Evolutionary conservation across 2,329 filamentous ascomycete genomes (phyloP).

Genomic region (Dryadomyces quercus-mongolicae): DNA sequence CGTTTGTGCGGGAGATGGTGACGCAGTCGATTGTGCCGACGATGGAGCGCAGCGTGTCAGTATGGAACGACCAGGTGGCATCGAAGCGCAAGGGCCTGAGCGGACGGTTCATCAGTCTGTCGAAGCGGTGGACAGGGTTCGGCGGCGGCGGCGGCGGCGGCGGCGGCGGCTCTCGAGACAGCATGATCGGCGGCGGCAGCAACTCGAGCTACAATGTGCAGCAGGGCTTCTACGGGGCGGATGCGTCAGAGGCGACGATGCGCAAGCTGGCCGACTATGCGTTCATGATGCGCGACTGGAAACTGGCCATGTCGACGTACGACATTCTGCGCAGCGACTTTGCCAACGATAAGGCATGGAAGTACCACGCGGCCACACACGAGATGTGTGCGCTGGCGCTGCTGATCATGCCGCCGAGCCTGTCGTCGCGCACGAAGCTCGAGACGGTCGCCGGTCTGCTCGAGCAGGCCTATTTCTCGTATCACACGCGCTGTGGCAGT

Average conservation of each 20-base stretch:
- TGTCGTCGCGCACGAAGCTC: constrained; percentile 62
- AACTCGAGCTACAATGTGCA: constrained; percentile 66
- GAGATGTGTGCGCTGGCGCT: constrained; percentile 88
- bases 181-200: constrained; percentile 41
- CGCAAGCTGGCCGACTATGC: constrained; percentile 88
- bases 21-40: constrained; percentile 89
- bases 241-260: constrained; percentile 80
- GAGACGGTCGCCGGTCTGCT: constrained; percentile 81
- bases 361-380: constrained; percentile 81
- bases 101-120: constrained; percentile 88
- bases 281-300: constrained; percentile 96
- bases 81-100: constrained; percentile 79
- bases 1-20: constrained; percentile 88
- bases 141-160: constrained; percentile 35
- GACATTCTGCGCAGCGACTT: constrained; percentile 84
- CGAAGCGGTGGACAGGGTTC: constrained; percentile 80
- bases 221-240: constrained; percentile 70
- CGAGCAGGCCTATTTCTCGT: constrained; percentile 85
- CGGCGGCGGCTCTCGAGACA: constrained; percentile 28
- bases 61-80: constrained; percentile 96
- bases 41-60: constrained; percentile 83
- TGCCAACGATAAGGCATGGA: constrained; percentile 93
- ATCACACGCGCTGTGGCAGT: constrained; percentile 70
- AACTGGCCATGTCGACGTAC: constrained; percentile 81
- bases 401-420: constrained; percentile 60